Evolutionary conservation across 176 grass and related monocot species (phyloP), one percentile per base, ranked within the genome.

Genomic region (Phragmites australis): DNA sequence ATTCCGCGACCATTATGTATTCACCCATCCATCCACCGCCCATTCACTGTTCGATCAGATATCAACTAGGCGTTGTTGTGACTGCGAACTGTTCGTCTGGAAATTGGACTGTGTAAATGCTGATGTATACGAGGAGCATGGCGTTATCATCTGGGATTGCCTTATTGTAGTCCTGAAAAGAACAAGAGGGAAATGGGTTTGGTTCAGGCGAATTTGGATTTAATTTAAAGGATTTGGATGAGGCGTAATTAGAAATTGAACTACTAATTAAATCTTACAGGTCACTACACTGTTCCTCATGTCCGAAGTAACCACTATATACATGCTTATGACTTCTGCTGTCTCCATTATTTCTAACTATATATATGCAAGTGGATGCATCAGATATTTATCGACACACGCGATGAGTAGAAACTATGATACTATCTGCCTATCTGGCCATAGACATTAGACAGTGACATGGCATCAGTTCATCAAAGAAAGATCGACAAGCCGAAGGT

Each of bases 1-100:
- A 66, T 79, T 6, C 60, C 76, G 61, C 46, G 8, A 49, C 76
- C 61, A 79, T 79, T 79, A 54, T 74, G 1, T 41, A 31, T 47
- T 15, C 37, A 47, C 31, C 18, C 15, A 58, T 16, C 27, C 13
- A 61, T 31, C 70, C 27, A 6, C 23, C 17, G 74, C 74, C 74
- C 74, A 49, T 53, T 22, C 44, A 50, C 75, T 39, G 59, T 49
- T 53, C 31, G 2, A 51, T 32, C 47, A 1, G 45, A 1, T 72
- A 31, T 0, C 13, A n/a, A 23, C 2, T 8, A 8, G n/a, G 25
- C 2, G n/a, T 6, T 23, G 44, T 17, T 22, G 70, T 34, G 14
- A 30, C 44, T 31, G 23, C 18, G 59, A 40, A 68, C 26, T 44
- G n/a, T 8, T 68, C 12, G 43, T 18, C 43, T 9, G 25, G 43